Percentiles rank a stretch among this genome's conserved stretches.
These are phyloP conservation scores for Pezicula radicicola DNA, from an alignment of 2,329 filamentous ascomycete species.

Conservation along the genomic window DNA sequence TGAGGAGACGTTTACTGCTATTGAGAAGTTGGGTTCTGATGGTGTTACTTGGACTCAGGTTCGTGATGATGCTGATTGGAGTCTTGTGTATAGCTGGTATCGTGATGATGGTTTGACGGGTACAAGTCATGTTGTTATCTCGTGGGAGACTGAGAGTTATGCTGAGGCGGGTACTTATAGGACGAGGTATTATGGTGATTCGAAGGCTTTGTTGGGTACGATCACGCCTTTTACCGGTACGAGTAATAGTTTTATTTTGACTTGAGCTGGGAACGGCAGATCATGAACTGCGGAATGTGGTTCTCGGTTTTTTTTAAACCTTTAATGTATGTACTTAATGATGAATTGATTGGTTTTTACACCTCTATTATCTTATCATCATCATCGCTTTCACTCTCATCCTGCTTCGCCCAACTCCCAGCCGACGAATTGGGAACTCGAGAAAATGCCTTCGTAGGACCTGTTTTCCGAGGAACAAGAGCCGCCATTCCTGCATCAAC, in stretches of 20 bases:
- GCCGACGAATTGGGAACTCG: conserved; percentile 9
- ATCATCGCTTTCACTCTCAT: conserved; percentile 21
- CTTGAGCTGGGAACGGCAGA: conserved; percentile 1
- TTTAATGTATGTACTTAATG: not conserved
- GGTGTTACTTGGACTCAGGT: conserved; percentile 59
- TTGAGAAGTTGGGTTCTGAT: conserved; percentile 56
- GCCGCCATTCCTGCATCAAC: conserved; percentile 25
- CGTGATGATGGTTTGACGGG: conserved; percentile 66
- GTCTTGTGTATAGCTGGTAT: conserved; percentile 75
- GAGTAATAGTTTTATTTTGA: conserved; percentile 36
- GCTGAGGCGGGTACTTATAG: conserved; percentile 67
- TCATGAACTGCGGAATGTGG: not conserved
- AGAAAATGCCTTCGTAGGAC: not conserved
- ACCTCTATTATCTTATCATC: conserved; percentile 31
- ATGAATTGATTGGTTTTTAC: conserved; percentile 10
- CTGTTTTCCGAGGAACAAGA: conserved; percentile 9
- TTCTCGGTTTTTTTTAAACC: too few species aligned
- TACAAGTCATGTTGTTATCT: conserved; percentile 72
- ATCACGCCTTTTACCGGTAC: conserved; percentile 68
- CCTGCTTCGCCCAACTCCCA: conserved; percentile 6
- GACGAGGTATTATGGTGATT: conserved; percentile 79
- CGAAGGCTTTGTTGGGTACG: conserved; percentile 59
- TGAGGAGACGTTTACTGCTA: conserved; percentile 71
- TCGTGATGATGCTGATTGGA: conserved; percentile 77
- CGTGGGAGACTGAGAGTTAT: conserved; percentile 70